Evolutionary conservation across 2,329 filamentous ascomycete genomes (phyloP), one percentile per base, ranked within the genome.

Genomic region (Colletotrichum abscissum): DNA sequence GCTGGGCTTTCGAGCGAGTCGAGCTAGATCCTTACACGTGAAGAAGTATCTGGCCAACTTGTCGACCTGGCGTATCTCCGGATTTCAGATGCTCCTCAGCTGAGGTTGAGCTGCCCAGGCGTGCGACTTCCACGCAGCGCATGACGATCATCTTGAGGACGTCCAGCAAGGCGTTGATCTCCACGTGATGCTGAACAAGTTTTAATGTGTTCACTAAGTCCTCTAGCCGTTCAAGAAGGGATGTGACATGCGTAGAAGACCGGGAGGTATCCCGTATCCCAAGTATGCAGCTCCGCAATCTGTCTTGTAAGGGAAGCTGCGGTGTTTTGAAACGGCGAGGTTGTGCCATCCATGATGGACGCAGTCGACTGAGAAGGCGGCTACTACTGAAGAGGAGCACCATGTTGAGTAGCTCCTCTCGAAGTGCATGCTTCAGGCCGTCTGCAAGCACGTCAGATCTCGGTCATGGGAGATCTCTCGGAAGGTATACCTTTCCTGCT

Each of bases 21-120:
- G 62, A n/a, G 52, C 42, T 22, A 64, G 52, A 46, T 64, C 62
- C 4, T 30, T 64, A 46, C 62, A 64, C 28, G 52, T 49, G 62
- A 64, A 55, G 16, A 64, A 46, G 52, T 64, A 55, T 22, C 62
- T 49, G 24, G 62, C 62, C 22, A 64, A 26, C 62, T 64, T 64
- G 46, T 64, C 62, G 22, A 64, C 22, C 35, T 64, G 62, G 26
- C 46, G 35, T 28, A 64, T 54, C 62, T 55, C 46, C 28, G 62
- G 33, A 35, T 5, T 35, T 35, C 33, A 35, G 33, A 35, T 35
- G 33, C 33, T 35, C 33, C 33, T 35, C 33, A 5, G 6, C 33
- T 35, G 33, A 35, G 6, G 33, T 35, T 35, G 33, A 4, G 33
- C 33, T 35, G 33, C 33, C 33, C 6, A 35, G 6, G 33, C 33